Conservation (phyloP, 2,329 filamentous ascomycete genomes). For the Ophiocordyceps camponoti-leonardi region DNA sequence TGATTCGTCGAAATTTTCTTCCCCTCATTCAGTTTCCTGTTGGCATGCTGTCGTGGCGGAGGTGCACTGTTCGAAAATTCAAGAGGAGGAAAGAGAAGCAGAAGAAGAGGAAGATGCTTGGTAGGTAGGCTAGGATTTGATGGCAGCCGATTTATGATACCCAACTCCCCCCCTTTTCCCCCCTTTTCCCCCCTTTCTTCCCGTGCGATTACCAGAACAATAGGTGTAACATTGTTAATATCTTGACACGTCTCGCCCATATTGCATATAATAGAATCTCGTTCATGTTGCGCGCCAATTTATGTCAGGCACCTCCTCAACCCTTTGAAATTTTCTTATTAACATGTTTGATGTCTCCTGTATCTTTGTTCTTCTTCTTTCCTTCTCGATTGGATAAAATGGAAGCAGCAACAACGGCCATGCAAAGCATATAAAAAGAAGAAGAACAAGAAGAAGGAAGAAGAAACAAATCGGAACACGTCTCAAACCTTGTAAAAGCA, state of each 20-base stretch:
- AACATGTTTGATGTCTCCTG: not conserved
- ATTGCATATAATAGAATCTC: too few species aligned
- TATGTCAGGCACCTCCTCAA: too few species aligned
- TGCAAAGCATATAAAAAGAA: too few species aligned
- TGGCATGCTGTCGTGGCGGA: not conserved
- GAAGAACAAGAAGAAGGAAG: too few species aligned
- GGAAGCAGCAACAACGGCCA: too few species aligned
- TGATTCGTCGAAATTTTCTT: constrained; percentile 5
- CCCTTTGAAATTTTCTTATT: too few species aligned
- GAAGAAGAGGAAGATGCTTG: not conserved
- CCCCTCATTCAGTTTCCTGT: not conserved
- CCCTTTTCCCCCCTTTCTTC: too few species aligned
- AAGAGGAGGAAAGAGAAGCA: not conserved
- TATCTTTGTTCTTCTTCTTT: not conserved
- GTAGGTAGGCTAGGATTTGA: constrained; percentile 9
- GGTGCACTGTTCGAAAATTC: not conserved
- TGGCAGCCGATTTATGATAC: constrained; percentile 13
- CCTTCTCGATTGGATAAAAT: not conserved
- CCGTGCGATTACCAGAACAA: not conserved
- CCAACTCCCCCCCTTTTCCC: constrained; percentile 6
- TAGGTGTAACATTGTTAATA: not conserved
- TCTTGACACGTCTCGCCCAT: too few species aligned
- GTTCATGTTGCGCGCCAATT: too few species aligned
- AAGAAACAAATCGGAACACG: too few species aligned
- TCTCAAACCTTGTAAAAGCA: constrained; percentile 87